These are phyloP conservation scores for Aspergillus calidoustus DNA, from an alignment of 2,329 filamentous ascomycete genomes.

Conservation along the genomic window DNA sequence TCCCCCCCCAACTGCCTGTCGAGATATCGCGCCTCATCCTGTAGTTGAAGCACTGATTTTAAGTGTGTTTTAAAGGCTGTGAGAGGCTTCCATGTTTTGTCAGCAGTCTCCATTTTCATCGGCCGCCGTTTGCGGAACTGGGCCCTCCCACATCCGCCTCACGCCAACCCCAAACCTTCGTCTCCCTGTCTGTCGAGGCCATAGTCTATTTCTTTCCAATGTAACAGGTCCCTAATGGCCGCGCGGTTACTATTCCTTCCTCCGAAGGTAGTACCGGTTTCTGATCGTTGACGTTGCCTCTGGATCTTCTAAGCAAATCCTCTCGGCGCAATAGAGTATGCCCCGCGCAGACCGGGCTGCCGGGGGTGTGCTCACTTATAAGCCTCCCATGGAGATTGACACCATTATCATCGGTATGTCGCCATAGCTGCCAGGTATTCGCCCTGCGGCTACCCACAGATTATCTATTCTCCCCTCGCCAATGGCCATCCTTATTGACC, in stretches of 20 bases:
- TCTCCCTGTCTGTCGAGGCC: conserved; percentile 10
- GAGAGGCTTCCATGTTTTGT: conserved; percentile 30
- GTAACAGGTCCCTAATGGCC: conserved; percentile 29
- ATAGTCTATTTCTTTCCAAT: conserved; percentile 14
- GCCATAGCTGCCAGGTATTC: conserved; percentile 21
- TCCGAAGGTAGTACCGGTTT: conserved; percentile 25
- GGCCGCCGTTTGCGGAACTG: conserved; percentile 24
- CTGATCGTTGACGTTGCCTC: conserved; percentile 12
- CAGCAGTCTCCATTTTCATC: conserved; percentile 28
- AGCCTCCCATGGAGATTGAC: conserved; percentile 43
- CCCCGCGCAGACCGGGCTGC: conserved; percentile 32
- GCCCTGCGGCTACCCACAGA: conserved; percentile 6
- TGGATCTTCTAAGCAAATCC: conserved; percentile 13
- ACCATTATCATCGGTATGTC: conserved; percentile 51
- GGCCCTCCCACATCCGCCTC: conserved; percentile 14
- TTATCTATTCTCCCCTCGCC: conserved; percentile 11
- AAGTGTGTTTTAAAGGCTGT: neutral
- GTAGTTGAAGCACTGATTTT: conserved; percentile 2
- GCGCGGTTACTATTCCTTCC: conserved; percentile 23
- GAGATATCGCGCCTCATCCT: conserved; percentile 7
- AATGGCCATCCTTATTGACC: conserved; percentile 21
- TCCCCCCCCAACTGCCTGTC: conserved; percentile 2
- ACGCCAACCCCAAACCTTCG: conserved; percentile 10
- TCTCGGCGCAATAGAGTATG: conserved; percentile 36
- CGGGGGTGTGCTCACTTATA: conserved; percentile 28